Evolutionary conservation across 148 eudicot genomes (phyloP), one percentile per base, ranked within the genome.

Genomic region (Camellia lanceoleosa): DNA sequence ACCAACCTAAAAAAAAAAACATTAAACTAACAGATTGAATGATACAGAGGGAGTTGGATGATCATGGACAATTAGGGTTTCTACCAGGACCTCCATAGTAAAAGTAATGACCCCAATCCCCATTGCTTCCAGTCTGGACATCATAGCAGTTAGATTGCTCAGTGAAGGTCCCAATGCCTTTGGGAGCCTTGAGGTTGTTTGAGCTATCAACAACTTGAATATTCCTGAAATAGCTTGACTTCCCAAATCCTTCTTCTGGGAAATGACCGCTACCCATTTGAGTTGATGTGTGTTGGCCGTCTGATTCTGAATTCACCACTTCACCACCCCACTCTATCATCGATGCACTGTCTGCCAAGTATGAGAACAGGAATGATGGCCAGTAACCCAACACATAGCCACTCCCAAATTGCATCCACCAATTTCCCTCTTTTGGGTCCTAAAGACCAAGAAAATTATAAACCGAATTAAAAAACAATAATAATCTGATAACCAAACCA

Each of bases 301-400:
- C 92, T 0, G 96, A 88, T 78, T 87, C 89, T 0, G 98, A 93
- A 79, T 95, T 95, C 67, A 95, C 98, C 20, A 95, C 93, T 74
- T 95, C 98, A 4, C 98, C 98, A 54, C 98, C 98, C 98, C 97
- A 95, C 77, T 95, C 98, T 1, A 95, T 93, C 98, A 95, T 95
- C 6, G 98, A 95, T 19, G 98, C 98, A 78, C 97, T 93, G 71
- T 95, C 98, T 0, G 97, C 92, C 73, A 93, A 88, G 86, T 95
- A 95, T 56, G 98, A 95, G 87, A 95, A 95, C 78, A 95, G 83
- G 90, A 95, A 93, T 1, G 98, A 89, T 1, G 98, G 98, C 98
- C 98, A 95, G 75, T 95, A 95, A 0, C 97, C 98, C 83, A 95
- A 30, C 46, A 95, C 97, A 58, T 91, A 88, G 79, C 79, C 96